Conservation (phyloP, 2,329 filamentous ascomycete genomes). For the Pseudogymnoascus verrucosus region DNA sequence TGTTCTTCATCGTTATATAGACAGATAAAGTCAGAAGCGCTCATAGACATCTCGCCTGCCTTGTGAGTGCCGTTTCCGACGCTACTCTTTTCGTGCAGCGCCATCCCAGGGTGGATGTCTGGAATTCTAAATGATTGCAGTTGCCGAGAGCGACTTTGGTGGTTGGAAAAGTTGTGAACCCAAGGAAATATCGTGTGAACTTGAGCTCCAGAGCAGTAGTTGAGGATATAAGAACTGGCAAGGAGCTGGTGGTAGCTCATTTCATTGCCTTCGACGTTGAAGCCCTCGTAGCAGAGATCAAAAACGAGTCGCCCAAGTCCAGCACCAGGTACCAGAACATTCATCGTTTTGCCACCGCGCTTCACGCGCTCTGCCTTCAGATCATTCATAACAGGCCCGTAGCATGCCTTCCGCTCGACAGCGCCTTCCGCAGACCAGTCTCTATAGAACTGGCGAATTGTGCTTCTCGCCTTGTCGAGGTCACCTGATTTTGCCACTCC, state of each 20-base stretch:
- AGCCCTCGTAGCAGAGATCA: constrained; percentile 69
- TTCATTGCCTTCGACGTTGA: constrained; percentile 78
- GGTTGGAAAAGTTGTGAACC: constrained; percentile 82
- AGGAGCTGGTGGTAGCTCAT: constrained; percentile 97
- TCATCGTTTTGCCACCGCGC: constrained; percentile 31
- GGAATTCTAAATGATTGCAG: constrained; percentile 66
- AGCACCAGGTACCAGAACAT: constrained; percentile 79
- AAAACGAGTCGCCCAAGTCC: constrained; percentile 85
- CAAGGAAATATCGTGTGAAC: constrained; percentile 77
- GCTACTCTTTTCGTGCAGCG: constrained; percentile 36
- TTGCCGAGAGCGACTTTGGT: constrained; percentile 65
- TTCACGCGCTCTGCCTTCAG: constrained; percentile 43
- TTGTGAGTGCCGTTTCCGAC: constrained; percentile 8
- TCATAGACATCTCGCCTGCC: constrained; percentile 77
- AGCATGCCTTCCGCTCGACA: constrained; percentile 67
- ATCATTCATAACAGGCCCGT: constrained; percentile 61
- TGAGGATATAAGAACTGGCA: constrained; percentile 70
- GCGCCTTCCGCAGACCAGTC: constrained; percentile 83
- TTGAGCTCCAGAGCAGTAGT: constrained; percentile 50
- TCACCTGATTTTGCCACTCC: constrained; percentile 65
- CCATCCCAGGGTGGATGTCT: constrained; percentile 64
- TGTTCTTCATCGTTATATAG: constrained; percentile 63
- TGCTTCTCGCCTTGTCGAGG: constrained; percentile 85
- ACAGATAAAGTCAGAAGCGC: constrained; percentile 86
- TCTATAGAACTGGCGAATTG: constrained; percentile 85